Evolutionary conservation across 2,329 filamentous ascomycete species (phyloP), one percentile per base, ranked within the genome.

Genomic region (Alternaria sp.): DNA sequence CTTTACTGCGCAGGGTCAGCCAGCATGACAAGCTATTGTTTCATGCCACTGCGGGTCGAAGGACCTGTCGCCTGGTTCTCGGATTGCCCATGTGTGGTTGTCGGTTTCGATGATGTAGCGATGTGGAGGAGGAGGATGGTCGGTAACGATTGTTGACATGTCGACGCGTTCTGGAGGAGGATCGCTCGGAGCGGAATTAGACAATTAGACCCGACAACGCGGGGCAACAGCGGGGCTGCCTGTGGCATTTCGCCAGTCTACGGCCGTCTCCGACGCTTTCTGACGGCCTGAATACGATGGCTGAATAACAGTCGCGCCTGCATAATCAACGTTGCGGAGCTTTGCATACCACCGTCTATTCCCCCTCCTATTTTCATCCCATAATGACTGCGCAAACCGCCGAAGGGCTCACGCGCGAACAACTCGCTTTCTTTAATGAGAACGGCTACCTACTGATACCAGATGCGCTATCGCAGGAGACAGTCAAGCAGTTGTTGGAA

Each of bases 381-480:
- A 28, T 13, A 8, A 74, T 74, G 69, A 57, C 65, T 48, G 58
- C 60, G 11, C 51, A 60, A 48, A 51, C 53, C 2, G 42, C 58
- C 2, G 58, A 73, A 60, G 90, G 89, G 56, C 90, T 97, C 57
- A 90, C 89, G 14, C 78, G 87, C 41, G 82, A 85, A 31, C 93
- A 97, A 74, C 80, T 95, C 45, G 76, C 84, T 48, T 82, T 84
- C 71, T 98, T 96, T 83, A 77, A 90, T 68, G 82, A 86, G 50
- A 91, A 98, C 80, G 95, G 95, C 79, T 98, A 96, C 80, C 89
- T 98, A 60, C 85, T 98, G 70, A 85, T 99, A 69, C 91, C 91
- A 1, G 79, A 90, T 71, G 93, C 91, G 55, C 86, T 98, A 39
- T 83, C 84, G 9, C 83, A 84, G 0, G 75, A 83, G 1, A 91